phyloP scores from a whole-genome alignment of 768 basidiomycete genomes.

The Boletus reticulatus region DNA sequence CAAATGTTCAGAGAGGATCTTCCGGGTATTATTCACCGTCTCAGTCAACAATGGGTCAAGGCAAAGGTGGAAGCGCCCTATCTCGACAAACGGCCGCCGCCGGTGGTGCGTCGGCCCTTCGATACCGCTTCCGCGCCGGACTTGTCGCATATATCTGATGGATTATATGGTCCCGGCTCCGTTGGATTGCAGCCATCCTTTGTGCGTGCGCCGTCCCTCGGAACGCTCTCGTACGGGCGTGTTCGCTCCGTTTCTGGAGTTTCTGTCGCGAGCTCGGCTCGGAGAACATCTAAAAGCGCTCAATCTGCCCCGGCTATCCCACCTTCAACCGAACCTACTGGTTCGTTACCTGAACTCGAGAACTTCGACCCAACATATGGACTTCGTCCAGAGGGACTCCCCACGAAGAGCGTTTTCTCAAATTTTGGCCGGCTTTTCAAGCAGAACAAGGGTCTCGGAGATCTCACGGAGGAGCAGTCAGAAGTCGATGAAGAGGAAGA shows the following conservation, averaged over 20 bases:
- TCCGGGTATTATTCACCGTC: constrained; percentile 92
- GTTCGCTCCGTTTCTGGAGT: constrained; percentile 42
- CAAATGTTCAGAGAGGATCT: constrained; percentile 99
- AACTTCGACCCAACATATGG: constrained; percentile 97
- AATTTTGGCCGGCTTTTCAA: constrained; percentile 74
- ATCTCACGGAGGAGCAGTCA: constrained; percentile 68
- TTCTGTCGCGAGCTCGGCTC: constrained; percentile 36
- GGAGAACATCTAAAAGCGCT: constrained; percentile 22
- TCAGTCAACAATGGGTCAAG: constrained; percentile 95
- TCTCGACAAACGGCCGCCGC: constrained; percentile 51
- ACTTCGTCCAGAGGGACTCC: constrained; percentile 86
- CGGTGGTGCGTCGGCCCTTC: constrained; percentile 30
- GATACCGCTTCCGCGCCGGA: constrained; percentile 47
- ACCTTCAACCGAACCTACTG: constrained; percentile 23
- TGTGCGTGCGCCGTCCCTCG: constrained; percentile 22
- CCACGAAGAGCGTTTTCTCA: constrained; percentile 77
- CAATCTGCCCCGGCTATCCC: constrained; percentile 19
- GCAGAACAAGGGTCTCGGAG: constrained; percentile 68
- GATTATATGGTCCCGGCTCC: constrained; percentile 7
- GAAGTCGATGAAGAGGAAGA: constrained; percentile 40
- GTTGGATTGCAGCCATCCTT: constrained; percentile 26
- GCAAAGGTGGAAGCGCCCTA: constrained; percentile 94
- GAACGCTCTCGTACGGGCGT: constrained; percentile 18
- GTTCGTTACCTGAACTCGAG: constrained; percentile 53
- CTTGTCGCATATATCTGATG: constrained; percentile 22